Percentiles rank a stretch among this genome's conserved stretches.
These are phyloP conservation scores for Aureobasidium sp. DNA, from an alignment of 2,329 filamentous ascomycete genomes.

Conservation along the genomic window DNA sequence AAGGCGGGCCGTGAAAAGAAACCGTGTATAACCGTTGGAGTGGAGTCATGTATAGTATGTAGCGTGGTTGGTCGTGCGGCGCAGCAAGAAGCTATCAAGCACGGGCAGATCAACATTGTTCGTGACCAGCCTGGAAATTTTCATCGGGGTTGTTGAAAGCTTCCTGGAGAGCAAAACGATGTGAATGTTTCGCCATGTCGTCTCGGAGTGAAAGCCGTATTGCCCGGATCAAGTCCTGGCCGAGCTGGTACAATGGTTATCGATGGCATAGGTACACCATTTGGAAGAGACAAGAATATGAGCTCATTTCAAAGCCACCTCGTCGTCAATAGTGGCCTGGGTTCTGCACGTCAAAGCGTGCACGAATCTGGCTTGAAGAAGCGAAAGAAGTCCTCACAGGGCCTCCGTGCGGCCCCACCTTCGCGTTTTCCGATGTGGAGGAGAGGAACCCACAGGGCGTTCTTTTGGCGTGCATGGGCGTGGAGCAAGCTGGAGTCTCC, in stretches of 20 bases:
- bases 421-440: neutral
- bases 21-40: neutral
- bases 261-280: neutral
- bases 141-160: neutral
- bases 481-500: neutral
- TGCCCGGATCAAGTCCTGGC: neutral
- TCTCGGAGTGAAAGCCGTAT: neutral
- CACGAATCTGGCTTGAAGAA: neutral
- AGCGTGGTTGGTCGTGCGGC: neutral
- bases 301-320: neutral
- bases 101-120: neutral
- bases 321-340: neutral
- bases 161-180: no score
- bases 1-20: neutral
- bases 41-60: neutral
- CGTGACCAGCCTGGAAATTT: neutral
- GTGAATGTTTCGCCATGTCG: no score
- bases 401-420: neutral
- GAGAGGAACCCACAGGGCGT: neutral
- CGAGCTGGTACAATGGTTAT: neutral
- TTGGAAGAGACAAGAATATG: neutral
- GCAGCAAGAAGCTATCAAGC: neutral
- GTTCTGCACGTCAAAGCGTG: conserved; percentile 1
- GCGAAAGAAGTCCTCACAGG: neutral
- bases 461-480: neutral